Conservation (phyloP, 345 rosid genomes). For the Camelina neglecta region DNA sequence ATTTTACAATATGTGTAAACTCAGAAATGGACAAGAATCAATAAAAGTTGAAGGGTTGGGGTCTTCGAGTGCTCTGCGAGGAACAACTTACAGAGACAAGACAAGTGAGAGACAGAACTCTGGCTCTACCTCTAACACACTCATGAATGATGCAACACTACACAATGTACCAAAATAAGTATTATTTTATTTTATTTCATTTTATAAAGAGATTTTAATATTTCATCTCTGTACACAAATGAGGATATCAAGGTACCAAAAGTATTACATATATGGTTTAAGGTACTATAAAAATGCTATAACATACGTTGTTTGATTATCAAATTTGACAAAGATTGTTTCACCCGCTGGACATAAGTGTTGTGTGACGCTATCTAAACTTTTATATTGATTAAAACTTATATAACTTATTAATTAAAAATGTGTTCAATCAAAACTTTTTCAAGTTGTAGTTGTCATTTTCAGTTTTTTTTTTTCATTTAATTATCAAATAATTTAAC, state of each 20-base stretch:
- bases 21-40: constrained; percentile 41
- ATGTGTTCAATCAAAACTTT: constrained; percentile 31
- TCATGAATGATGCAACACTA: constrained; percentile 45
- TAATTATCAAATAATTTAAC: background rate
- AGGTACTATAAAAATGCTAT: constrained; percentile 21
- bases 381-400: background rate
- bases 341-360: background rate
- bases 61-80: constrained; percentile 42
- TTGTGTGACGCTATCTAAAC: constrained; percentile 15
- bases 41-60: constrained; percentile 26
- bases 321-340: constrained; percentile 18
- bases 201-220: background rate
- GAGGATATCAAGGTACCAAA: constrained; percentile 15
- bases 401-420: background rate
- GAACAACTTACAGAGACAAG: constrained; percentile 46
- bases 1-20: constrained; percentile 11
- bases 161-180: constrained; percentile 27
- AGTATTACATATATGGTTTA: constrained; percentile 13
- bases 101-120: constrained; percentile 48
- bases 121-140: constrained; percentile 40
- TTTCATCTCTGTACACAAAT: background rate
- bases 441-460: constrained; percentile 22
- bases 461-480: background rate
- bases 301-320: constrained; percentile 28
- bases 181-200: constrained; percentile 21